Conservation (phyloP, 306 rosid species). For the Cicer arietinum region DNA sequence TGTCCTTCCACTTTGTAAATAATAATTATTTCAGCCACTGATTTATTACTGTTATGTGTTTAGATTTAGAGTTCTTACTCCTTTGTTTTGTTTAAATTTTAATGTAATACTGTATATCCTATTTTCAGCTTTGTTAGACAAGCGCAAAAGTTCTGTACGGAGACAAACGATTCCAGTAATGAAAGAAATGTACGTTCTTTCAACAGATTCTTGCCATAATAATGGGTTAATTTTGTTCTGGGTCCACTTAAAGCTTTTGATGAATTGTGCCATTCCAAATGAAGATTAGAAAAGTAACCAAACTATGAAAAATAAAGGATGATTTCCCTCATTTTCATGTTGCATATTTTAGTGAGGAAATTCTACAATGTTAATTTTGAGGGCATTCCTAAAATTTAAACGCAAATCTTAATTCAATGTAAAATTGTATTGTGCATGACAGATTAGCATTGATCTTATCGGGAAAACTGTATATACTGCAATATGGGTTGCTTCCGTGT, state of each 20-base stretch:
- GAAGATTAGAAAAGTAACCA: slow-evolving; percentile 27
- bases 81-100: slow-evolving; percentile 41
- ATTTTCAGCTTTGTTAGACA: slow-evolving; percentile 84
- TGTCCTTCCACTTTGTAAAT: not conserved
- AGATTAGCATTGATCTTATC: slow-evolving; percentile 89
- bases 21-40: not conserved
- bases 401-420: slow-evolving; percentile 11
- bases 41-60: slow-evolving; percentile 28
- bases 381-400: slow-evolving; percentile 46
- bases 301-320: slow-evolving; percentile 1
- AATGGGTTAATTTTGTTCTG: slow-evolving; percentile 33
- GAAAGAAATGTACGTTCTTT: slow-evolving; percentile 74
- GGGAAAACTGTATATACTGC: slow-evolving; percentile 92
- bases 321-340: slow-evolving; percentile 16
- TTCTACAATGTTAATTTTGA: slow-evolving; percentile 29
- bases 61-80: not conserved
- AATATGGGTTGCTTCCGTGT: slow-evolving; percentile 95
- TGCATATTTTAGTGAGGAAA: slow-evolving; percentile 25
- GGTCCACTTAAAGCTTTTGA: slow-evolving; percentile 40
- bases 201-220: slow-evolving; percentile 36
- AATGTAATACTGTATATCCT: slow-evolving; percentile 39
- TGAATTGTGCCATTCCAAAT: slow-evolving; percentile 26
- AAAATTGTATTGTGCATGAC: slow-evolving; percentile 56
- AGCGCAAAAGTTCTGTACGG: slow-evolving; percentile 68
- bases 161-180: slow-evolving; percentile 61